These are phyloP conservation scores for Pleurotus eryngii DNA, from an alignment of 768 basidiomycete genomes.

Conservation along the genomic window DNA sequence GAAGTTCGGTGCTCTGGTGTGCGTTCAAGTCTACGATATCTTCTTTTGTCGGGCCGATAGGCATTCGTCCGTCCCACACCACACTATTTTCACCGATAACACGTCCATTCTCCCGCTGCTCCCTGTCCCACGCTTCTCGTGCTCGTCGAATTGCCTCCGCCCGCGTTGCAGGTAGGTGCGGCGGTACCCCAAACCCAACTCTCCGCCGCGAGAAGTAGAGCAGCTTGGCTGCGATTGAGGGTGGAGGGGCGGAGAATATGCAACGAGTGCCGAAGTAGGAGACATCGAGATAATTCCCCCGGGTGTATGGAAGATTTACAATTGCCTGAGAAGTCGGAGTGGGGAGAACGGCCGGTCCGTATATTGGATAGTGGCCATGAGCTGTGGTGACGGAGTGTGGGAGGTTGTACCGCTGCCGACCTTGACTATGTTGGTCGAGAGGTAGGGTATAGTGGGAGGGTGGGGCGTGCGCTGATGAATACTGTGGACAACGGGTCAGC, in stretches of 20 bases:
- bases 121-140: not conserved
- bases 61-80: not conserved
- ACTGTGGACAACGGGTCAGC: conserved; percentile 27
- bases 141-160: conserved; percentile 19
- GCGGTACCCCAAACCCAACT: conserved; percentile 40
- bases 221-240: conserved; percentile 54
- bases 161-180: conserved; percentile 29
- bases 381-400: conserved; percentile 24
- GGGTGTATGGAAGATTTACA: conserved; percentile 4
- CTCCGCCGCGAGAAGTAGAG: conserved; percentile 61
- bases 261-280: conserved; percentile 27
- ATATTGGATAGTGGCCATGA: conserved; percentile 48
- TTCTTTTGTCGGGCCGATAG: conserved; percentile 45
- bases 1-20: conserved; percentile 14
- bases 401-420: conserved; percentile 1
- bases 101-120: no score
- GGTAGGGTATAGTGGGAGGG: conserved; percentile 60
- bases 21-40: conserved; percentile 60
- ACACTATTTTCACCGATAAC: no score
- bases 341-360: conserved; percentile 47
- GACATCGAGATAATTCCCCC: conserved; percentile 15
- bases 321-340: conserved; percentile 31
- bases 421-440: conserved; percentile 17
- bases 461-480: conserved; percentile 56
- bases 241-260: conserved; percentile 37